These are phyloP conservation scores for Exophiala calicioides DNA, from an alignment of 2,329 filamentous ascomycete species.

Conservation along the genomic window DNA sequence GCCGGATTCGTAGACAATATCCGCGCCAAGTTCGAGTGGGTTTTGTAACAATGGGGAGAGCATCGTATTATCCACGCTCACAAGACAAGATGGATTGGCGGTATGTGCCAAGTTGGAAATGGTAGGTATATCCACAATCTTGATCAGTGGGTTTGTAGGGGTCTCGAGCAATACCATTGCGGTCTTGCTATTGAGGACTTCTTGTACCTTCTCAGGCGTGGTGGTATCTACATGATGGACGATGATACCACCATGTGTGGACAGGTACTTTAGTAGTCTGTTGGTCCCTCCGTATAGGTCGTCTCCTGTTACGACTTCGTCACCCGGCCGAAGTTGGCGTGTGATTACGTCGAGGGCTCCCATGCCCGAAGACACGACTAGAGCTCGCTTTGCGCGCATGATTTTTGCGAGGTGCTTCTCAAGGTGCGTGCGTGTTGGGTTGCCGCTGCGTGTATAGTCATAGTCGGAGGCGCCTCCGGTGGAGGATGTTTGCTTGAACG, in stretches of 20 bases:
- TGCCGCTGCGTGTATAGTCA: slow-evolving; percentile 97
- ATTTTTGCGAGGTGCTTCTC: slow-evolving; percentile 98
- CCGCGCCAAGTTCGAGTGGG: slow-evolving; percentile 89
- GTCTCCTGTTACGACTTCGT: slow-evolving; percentile 96
- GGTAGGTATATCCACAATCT: slow-evolving; percentile 86
- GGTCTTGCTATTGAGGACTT: slow-evolving; percentile 74
- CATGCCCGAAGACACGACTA: slow-evolving; percentile 97
- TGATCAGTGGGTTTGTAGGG: slow-evolving; percentile 96
- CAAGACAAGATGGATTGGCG: slow-evolving; percentile 74
- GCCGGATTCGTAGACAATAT: slow-evolving; percentile 95
- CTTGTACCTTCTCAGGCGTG: slow-evolving; percentile 66
- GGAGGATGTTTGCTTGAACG: slow-evolving; percentile 84
- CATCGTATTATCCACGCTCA: slow-evolving; percentile 98
- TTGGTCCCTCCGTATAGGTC: slow-evolving; percentile 96
- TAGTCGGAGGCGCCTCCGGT: slow-evolving; percentile 78
- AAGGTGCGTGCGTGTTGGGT: slow-evolving; percentile 92
- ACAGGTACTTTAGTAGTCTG: slow-evolving; percentile 87
- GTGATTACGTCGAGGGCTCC: slow-evolving; percentile 96
- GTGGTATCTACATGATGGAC: slow-evolving; percentile 98
- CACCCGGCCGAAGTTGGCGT: slow-evolving; percentile 82
- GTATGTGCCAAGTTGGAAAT: slow-evolving; percentile 78
- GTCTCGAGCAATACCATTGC: slow-evolving; percentile 95
- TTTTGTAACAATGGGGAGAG: slow-evolving; percentile 92
- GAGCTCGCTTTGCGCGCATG: slow-evolving; percentile 88
- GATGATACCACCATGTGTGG: slow-evolving; percentile 83